These are phyloP conservation scores for Auriscalpium microsporum DNA, from an alignment of 768 basidiomycete species.

Conservation along the genomic window DNA sequence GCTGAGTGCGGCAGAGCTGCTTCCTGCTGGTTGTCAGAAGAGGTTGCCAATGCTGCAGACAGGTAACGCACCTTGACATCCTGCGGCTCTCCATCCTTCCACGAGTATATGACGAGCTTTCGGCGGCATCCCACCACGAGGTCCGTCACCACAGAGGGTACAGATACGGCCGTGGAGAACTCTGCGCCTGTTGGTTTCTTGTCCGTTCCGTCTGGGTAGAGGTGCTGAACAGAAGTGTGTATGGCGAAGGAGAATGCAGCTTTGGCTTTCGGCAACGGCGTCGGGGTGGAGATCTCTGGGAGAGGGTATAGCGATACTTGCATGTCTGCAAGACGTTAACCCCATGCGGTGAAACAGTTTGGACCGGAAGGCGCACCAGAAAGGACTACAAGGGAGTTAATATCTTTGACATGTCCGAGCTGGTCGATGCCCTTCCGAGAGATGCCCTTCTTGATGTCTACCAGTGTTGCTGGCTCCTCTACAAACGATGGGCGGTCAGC, in stretches of 20 bases:
- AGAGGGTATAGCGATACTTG: conserved; percentile 68
- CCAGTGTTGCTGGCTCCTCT: conserved; percentile 27
- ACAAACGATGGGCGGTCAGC: too few species aligned
- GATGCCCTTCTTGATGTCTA: conserved; percentile 61
- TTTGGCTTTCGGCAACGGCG: conserved; percentile 67
- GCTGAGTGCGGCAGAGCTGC: conserved; percentile 80
- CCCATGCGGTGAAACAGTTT: not conserved
- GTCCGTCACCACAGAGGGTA: conserved; percentile 63
- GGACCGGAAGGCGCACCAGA: conserved; percentile 48
- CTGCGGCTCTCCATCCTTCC: conserved; percentile 78
- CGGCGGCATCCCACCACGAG: conserved; percentile 82
- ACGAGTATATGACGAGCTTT: conserved; percentile 76
- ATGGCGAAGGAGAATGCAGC: conserved; percentile 77
- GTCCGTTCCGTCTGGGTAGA: conserved; percentile 20
- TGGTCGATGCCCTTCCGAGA: conserved; percentile 76
- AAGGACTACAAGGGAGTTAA: conserved; percentile 78
- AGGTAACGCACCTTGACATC: conserved; percentile 49
- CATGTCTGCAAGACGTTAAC: conserved; percentile 41
- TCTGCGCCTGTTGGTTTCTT: conserved; percentile 11
- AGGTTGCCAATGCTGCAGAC: not conserved
- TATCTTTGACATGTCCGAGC: conserved; percentile 74
- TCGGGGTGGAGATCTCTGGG: conserved; percentile 62
- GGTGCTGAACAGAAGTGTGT: conserved; percentile 50
- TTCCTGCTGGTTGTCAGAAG: conserved; percentile 45
- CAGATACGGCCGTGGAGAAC: conserved; percentile 30